These are phyloP conservation scores for Bocquillonia castaneifolia DNA, from an alignment of 441 rosid species.

Conservation along the genomic window DNA sequence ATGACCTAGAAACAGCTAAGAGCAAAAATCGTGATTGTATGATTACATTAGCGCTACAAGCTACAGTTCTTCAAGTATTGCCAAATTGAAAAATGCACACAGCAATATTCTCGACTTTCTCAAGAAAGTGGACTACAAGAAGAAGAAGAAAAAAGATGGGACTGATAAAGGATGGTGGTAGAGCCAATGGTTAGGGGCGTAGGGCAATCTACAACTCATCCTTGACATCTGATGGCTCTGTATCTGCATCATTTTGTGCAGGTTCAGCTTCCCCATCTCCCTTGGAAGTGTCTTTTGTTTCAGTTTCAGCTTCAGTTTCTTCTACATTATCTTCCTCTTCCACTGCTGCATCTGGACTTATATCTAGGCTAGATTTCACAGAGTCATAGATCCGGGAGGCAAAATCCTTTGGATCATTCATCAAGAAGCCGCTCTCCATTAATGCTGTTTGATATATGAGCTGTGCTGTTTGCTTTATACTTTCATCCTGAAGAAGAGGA, in stretches of 20 bases:
- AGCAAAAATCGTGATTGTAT: slow-evolving; percentile 24
- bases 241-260: slow-evolving; percentile 26
- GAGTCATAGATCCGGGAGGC: slow-evolving; percentile 73
- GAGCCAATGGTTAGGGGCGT: not conserved
- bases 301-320: slow-evolving; percentile 48
- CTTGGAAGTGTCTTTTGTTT: slow-evolving; percentile 27
- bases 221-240: slow-evolving; percentile 32
- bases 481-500: slow-evolving; percentile 47
- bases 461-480: slow-evolving; percentile 67
- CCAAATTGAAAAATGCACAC: slow-evolving; percentile 15
- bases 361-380: slow-evolving; percentile 63
- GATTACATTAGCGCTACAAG: slow-evolving; percentile 21
- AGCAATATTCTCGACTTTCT: slow-evolving; percentile 12
- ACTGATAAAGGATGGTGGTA: not conserved
- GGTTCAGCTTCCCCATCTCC: slow-evolving; percentile 18
- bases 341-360: slow-evolving; percentile 64
- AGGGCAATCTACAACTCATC: slow-evolving; percentile 48
- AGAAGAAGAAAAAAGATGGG: not conserved
- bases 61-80: slow-evolving; percentile 11
- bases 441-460: slow-evolving; percentile 90
- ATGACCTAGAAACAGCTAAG: slow-evolving; percentile 8
- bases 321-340: slow-evolving; percentile 78
- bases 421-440: slow-evolving; percentile 86
- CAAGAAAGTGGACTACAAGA: not conserved
- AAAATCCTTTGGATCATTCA: slow-evolving; percentile 72